These are phyloP conservation scores for Entelexis paramagnoliae DNA, from an alignment of 1,139 yeast genomes.

Conservation along the genomic window DNA sequence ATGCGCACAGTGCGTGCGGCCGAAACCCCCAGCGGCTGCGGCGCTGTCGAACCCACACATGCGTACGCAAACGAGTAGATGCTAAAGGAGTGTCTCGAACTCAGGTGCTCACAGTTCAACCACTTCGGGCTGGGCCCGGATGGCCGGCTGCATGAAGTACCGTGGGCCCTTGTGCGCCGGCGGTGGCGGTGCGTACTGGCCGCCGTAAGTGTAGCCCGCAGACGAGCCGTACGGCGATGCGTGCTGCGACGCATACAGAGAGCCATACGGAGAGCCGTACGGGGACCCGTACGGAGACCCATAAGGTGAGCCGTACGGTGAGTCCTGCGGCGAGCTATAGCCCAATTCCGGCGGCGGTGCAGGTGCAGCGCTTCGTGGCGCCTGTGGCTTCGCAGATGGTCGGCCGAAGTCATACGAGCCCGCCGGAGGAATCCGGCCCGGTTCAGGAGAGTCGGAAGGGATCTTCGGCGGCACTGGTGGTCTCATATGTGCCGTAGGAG, in stretches of 20 bases:
- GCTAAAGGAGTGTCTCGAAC: not conserved
- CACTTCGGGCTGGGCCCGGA: not conserved
- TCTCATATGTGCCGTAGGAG: not conserved
- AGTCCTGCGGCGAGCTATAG: not conserved
- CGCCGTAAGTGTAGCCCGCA: too few species aligned
- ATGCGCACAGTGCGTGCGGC: too few species aligned
- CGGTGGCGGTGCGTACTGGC: not conserved
- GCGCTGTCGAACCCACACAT: too few species aligned
- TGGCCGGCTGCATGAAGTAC: constrained; percentile 1
- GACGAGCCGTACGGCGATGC: not conserved
- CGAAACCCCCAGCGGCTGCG: too few species aligned
- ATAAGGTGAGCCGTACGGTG: not conserved
- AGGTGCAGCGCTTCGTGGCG: not conserved
- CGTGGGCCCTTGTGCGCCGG: not conserved
- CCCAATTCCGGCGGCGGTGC: not conserved
- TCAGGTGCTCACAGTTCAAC: not conserved
- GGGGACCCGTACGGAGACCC: not conserved
- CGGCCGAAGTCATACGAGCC: not conserved
- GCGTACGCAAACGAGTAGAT: not conserved
- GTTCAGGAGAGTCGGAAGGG: not conserved
- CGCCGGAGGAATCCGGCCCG: not conserved
- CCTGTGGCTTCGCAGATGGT: not conserved
- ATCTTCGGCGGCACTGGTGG: constrained; percentile 1
- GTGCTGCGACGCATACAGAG: not conserved
- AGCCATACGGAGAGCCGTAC: not conserved